Evolutionary conservation across 1,284 basidiomycete species (phyloP).

Genomic region (Ustilago tritici): DNA sequence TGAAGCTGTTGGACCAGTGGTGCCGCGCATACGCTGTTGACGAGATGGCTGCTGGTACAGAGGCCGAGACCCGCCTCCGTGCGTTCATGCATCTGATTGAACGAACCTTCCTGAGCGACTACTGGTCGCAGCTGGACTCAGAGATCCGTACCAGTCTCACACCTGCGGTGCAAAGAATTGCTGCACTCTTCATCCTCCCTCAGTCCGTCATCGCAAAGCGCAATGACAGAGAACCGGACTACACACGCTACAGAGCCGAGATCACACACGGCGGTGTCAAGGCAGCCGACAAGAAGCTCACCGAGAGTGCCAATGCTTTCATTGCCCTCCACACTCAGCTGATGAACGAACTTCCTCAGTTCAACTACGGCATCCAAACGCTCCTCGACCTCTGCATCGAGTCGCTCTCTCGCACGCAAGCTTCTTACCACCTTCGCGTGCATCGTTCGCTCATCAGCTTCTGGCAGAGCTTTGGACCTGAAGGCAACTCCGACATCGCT

Average conservation of each 20-base stretch:
- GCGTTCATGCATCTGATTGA: conserved; percentile 40
- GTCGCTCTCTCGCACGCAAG: conserved; percentile 67
- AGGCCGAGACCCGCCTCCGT: conserved; percentile 41
- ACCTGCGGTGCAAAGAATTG: conserved; percentile 65
- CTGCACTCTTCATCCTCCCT: conserved; percentile 53
- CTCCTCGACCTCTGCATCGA: conserved; percentile 68
- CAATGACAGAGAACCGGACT: conserved; percentile 68
- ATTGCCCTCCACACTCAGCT: conserved; percentile 69
- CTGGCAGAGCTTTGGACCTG: conserved; percentile 40
- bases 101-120: conserved; percentile 28
- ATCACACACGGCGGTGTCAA: conserved; percentile 33
- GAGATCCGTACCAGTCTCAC: conserved; percentile 49
- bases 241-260: conserved; percentile 61
- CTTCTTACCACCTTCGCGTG: conserved; percentile 59
- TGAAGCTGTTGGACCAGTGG: conserved; percentile 52
- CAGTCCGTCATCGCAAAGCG: conserved; percentile 68
- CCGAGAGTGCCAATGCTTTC: conserved; percentile 67
- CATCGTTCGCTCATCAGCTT: conserved; percentile 39
- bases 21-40: conserved; percentile 48
- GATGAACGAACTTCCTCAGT: conserved; percentile 70
- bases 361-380: conserved; percentile 68
- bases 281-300: conserved; percentile 47
- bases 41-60: conserved; percentile 16
- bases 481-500: conserved; percentile 38
- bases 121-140: conserved; percentile 49